Base-by-base conservation (phyloP, 331 rosid genomes). In the Malus hybrid region DNA sequence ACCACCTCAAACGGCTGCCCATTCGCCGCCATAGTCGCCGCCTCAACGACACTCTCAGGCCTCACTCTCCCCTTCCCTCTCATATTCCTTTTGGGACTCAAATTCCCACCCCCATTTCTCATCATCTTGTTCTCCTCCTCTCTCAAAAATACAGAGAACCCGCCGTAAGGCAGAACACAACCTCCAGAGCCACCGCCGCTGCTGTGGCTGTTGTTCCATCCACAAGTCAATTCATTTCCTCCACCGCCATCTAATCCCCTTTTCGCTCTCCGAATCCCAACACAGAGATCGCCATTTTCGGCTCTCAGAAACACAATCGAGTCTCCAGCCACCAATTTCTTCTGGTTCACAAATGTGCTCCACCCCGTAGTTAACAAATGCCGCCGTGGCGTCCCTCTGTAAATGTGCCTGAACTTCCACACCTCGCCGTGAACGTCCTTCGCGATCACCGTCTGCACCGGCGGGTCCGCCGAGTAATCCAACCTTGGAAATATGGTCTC, bases 301-400 rank as follows among this genome's bases (percentile, higher is more conserved):
- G 88, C 88, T 72, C 97, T 82, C 62, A 94, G 71, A 69, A 94
- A 94, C 75, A 94, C 99, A 5, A 94, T 90, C 0, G 99, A 94
- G 73, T 94, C 99, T 12, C 99, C 99, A 0, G 99, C 99, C 65
- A 94, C 92, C 9, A 94, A 89, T 80, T 94, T 94, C 88, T 94
- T 94, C 86, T 92, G 97, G 77, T 92, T 94, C 63, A 94, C 99
- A 75, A 94, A 94, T 46, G 84, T 86, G 80, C 99, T 94, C 99
- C 99, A 94, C 42, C 99, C 99, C 2, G 99, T 92, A 13, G 99
- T 94, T 8, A 94, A 80, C 80, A 94, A 81, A 80, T 94, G 99
- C 31, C 99, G 84, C 14, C 99, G 88, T 9, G 99, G 99, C 1
- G 99, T 94, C 7, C 99, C 99, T 24, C 99, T 83, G 34, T 92